A percentile compares a stretch with the other conserved stretches of the same genome.
phyloP scores from a whole-genome alignment of 164 flowering plant species.

The Vitis riparia region DNA sequence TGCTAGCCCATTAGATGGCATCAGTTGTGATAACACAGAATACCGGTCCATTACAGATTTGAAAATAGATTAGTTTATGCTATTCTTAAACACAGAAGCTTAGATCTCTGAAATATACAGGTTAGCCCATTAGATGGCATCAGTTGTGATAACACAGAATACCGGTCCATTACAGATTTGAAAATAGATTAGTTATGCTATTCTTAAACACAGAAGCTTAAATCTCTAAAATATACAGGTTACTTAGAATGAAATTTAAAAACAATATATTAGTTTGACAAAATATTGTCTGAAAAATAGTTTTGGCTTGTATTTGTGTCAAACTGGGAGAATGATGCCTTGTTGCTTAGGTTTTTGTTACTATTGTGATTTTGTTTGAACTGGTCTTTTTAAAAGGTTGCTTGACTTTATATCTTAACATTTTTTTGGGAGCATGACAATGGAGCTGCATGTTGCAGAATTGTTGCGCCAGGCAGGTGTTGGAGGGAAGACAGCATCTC shows the following conservation, averaged over 20 bases:
- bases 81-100: no score
- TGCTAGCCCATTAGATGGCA: no score
- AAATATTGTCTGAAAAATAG: neutral
- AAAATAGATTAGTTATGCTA: neutral
- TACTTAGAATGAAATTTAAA: neutral
- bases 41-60: neutral
- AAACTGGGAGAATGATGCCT: neutral
- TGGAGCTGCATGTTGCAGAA: conserved; percentile 27
- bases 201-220: no score
- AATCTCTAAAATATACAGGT: neutral
- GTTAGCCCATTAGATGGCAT: no score
- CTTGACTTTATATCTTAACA: neutral
- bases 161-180: neutral
- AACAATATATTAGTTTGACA: neutral
- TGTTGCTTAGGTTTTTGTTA: neutral
- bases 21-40: no score
- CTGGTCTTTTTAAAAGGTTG: no score
- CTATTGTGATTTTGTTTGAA: neutral
- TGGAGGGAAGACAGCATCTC: conserved; percentile 50
- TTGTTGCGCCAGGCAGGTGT: conserved; percentile 55
- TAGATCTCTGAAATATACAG: no score
- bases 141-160: no score
- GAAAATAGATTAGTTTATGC: neutral
- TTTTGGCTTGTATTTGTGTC: no score
- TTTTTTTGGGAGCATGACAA: neutral